Conservation (phyloP, 176 grass and related monocot species). For the Phoenix dactylifera region DNA sequence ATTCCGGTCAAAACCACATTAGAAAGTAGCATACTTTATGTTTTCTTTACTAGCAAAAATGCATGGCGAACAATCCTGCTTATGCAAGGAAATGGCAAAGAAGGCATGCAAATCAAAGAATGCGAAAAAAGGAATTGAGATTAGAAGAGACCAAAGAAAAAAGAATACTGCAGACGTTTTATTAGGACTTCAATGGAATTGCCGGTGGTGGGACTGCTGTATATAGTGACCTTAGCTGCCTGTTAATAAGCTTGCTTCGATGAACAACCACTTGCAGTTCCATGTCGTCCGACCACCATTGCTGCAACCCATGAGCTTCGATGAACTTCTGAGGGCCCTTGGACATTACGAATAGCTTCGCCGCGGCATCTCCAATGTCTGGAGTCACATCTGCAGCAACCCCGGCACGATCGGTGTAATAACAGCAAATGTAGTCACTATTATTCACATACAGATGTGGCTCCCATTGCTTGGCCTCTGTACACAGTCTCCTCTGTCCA, state of each 20-base stretch:
- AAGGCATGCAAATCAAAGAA: too few species aligned
- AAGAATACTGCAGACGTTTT: background rate
- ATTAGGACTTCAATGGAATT: background rate
- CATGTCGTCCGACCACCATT: constrained; percentile 73
- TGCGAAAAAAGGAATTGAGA: too few species aligned
- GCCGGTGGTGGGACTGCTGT: constrained; percentile 1
- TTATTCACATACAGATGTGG: constrained; percentile 66
- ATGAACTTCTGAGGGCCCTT: constrained; percentile 60
- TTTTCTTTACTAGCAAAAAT: too few species aligned
- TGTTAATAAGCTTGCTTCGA: constrained; percentile 65
- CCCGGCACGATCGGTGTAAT: constrained; percentile 35
- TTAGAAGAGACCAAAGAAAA: too few species aligned
- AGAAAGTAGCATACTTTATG: too few species aligned
- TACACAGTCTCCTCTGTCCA: constrained; percentile 31
- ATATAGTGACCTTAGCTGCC: constrained; percentile 75
- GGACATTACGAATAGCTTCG: constrained; percentile 50
- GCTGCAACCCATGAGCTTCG: constrained; percentile 83
- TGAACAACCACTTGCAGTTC: constrained; percentile 54
- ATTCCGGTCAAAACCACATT: too few species aligned
- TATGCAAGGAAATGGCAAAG: too few species aligned
- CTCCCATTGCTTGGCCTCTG: constrained; percentile 72
- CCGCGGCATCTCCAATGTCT: constrained; percentile 14
- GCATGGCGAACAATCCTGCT: too few species aligned
- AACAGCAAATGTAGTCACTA: constrained; percentile 74
- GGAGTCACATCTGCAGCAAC: constrained; percentile 15